phyloP scores from a whole-genome alignment of 1,139 yeast genomes.

The Yarrowia galli region DNA sequence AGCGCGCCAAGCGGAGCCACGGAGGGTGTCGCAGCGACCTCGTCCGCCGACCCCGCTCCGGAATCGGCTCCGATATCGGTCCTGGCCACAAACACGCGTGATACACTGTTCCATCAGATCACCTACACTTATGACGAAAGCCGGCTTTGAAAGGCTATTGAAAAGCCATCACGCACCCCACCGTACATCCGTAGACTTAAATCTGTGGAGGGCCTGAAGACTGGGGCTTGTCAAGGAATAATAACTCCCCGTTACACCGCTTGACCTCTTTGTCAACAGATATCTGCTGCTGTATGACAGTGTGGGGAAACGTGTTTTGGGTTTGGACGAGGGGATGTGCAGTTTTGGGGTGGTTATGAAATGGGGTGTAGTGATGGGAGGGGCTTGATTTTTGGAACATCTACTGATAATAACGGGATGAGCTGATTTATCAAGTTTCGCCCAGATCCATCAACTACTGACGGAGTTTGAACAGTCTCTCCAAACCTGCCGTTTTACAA shows the following conservation, averaged over 20 bases:
- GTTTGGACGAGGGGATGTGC: neutral
- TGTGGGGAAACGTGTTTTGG: slow-evolving; percentile 1
- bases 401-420: no score
- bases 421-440: neutral
- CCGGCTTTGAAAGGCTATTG: slow-evolving; percentile 25
- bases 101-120: neutral
- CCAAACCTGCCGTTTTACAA: neutral
- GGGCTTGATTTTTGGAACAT: neutral
- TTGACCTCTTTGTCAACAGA: neutral
- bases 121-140: neutral
- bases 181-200: slow-evolving; percentile 9
- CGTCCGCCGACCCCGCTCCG: slow-evolving; percentile 8
- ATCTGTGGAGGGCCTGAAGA: no score
- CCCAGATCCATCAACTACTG: neutral
- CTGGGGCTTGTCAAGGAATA: neutral
- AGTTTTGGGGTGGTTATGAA: neutral
- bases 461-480: no score
- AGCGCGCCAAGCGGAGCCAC: neutral
- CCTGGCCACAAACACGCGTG: no score
- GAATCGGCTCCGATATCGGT: neutral
- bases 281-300: slow-evolving; percentile 13
- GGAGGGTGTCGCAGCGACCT: neutral
- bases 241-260: slow-evolving; percentile 6
- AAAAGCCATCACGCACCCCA: slow-evolving; percentile 14
- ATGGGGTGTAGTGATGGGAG: neutral